These are phyloP conservation scores for Smittium culicis DNA, from an alignment of 371 early-diverging fungal genomes.

Conservation along the genomic window DNA sequence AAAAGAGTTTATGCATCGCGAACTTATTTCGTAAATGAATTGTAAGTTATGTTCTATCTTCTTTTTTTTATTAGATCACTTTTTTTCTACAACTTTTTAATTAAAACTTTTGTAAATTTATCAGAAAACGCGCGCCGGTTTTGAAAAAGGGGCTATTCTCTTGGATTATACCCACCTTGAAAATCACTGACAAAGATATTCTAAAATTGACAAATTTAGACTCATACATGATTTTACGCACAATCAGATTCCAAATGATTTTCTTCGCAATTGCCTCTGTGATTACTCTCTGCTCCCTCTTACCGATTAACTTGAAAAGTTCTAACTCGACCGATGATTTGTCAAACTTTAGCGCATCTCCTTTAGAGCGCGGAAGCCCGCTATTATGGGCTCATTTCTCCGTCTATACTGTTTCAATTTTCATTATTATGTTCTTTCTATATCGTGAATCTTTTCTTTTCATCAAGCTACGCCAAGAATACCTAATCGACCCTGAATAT, in stretches of 20 bases:
- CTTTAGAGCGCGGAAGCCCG: conserved; percentile 32
- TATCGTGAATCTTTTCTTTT: conserved; percentile 48
- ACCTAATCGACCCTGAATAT: conserved; percentile 42
- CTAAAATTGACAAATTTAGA: conserved; percentile 54
- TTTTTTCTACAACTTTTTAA: not conserved
- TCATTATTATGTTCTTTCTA: conserved; percentile 37
- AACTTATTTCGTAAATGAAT: conserved; percentile 47
- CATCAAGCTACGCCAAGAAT: conserved; percentile 48
- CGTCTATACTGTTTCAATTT: conserved; percentile 34
- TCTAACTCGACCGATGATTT: conserved; percentile 33
- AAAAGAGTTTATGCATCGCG: conserved; percentile 54
- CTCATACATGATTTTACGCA: conserved; percentile 59
- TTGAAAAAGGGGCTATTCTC: conserved; percentile 35
- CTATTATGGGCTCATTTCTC: conserved; percentile 57
- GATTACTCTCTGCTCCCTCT: conserved; percentile 43
- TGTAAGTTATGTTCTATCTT: conserved; percentile 20
- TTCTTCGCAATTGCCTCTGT: conserved; percentile 42
- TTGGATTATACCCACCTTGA: conserved; percentile 50
- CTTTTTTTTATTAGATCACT: not conserved
- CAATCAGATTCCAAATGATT: conserved; percentile 45
- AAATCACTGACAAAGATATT: conserved; percentile 40
- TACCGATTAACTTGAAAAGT: conserved; percentile 46
- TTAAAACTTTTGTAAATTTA: not conserved
- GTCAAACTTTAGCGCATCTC: conserved; percentile 45
- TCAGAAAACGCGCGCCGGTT: conserved; percentile 34